A percentile compares a stretch with the other conserved stretches of the same genome.
Evolutionary conservation across 139 green algal genomes (phyloP).

Genomic region (Auxenochlorella pyrenoidosa): DNA sequence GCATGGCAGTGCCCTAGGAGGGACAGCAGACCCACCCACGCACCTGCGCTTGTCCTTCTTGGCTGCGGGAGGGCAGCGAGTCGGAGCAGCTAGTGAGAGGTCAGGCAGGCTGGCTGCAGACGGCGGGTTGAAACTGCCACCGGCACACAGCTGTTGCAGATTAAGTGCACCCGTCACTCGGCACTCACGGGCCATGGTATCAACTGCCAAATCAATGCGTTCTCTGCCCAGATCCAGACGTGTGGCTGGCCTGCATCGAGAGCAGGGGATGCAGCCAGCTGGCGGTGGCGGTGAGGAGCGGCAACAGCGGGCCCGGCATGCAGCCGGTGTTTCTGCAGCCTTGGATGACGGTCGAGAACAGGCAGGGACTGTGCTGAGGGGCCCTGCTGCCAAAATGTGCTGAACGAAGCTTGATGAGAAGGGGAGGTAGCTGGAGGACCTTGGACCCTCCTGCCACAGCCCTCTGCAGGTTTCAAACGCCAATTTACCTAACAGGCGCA

Average conservation of each 20-base stretch:
- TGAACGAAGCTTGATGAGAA: too few relatives aligned
- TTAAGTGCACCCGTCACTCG: neutral
- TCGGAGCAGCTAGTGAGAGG: neutral
- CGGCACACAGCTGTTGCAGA: too few relatives aligned
- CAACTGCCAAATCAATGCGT: too few relatives aligned
- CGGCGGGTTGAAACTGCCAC: neutral
- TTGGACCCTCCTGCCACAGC: too few relatives aligned
- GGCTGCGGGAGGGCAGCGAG: neutral
- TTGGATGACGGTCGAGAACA: neutral
- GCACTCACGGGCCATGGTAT: too few relatives aligned
- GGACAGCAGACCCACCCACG: too few relatives aligned
- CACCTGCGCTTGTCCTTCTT: constrained; percentile 6
- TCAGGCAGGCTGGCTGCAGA: neutral
- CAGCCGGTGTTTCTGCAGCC: neutral
- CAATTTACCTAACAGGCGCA: too few relatives aligned
- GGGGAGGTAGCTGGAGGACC: too few relatives aligned
- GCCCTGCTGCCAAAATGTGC: too few relatives aligned
- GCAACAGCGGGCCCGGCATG: neutral
- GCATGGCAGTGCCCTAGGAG: neutral
- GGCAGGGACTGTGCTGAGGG: neutral
- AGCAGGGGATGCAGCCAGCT: neutral
- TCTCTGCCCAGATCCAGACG: too few relatives aligned
- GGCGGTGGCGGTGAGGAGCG: neutral
- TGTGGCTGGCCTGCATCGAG: too few relatives aligned
- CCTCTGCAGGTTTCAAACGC: too few relatives aligned